Evolutionary conservation across 2,329 filamentous ascomycete genomes (phyloP), one percentile per base, ranked within the genome.

Genomic region (Aspergillus piperis): DNA sequence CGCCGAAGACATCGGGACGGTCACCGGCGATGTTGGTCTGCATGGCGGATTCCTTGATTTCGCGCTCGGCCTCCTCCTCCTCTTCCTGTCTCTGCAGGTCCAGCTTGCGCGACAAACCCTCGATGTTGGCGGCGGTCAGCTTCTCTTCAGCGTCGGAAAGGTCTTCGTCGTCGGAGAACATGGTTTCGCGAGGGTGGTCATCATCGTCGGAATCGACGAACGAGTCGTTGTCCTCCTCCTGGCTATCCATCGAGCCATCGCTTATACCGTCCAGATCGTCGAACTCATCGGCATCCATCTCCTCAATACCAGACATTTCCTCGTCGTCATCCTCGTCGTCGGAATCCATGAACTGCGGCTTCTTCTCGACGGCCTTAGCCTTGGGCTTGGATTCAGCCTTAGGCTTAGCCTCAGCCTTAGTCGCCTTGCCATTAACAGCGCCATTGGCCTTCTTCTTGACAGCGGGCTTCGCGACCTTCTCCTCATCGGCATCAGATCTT

Each of bases 151-250:
- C 89, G 69, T 96, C 92, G 1, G 90, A 93, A 54, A 92, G 89
- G 65, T 94, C 91, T 68, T 96, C 92, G 71, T 98, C 94, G 65
- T 98, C 95, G 0, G 95, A 98, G 82, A 96, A 99, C 82, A 96
- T 91, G 65, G 88, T 86, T 70, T 84, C 84, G 73, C 77, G 83
- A 73, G 75, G 77, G 56, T 79, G 79, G 23, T 77, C 77, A 30
- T 87, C 86, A 47, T 86, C 84, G 64, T 93, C 90, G 11, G 90
- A 94, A 73, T 94, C 90, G 69, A 86, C 84, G 51, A 88, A 85
- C 0, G 80, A 82, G 61, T 88, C 88, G 66, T 79, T 75, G 58
- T 88, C 88, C 66, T 79, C 75, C 41, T 81, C 82, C 39, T 83
- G 70, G 54, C 82, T 83, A 13, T 80, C 80, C 58, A 83, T 80